Evolutionary conservation across 805 yeast species (phyloP).

Genomic region (Saccharomycopsis fibuligera): DNA sequence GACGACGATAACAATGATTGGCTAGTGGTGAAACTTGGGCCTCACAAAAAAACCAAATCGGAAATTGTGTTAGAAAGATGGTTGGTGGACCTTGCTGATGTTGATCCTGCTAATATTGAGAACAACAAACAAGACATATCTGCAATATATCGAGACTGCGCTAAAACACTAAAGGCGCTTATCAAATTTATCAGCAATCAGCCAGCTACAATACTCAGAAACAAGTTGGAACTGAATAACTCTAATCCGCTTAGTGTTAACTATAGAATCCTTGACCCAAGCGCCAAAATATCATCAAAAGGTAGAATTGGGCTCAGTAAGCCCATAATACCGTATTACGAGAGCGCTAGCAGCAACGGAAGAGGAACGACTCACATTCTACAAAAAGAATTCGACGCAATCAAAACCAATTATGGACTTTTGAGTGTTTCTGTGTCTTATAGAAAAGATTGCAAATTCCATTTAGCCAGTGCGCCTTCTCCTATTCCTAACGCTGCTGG

Average conservation of each 20-base stretch:
- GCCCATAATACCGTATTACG: constrained; percentile 5
- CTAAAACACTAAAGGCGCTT: not conserved
- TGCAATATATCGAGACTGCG: not conserved
- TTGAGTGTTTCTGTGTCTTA: constrained; percentile 4
- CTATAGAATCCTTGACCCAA: constrained; percentile 14
- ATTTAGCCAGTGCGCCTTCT: not conserved
- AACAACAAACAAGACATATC: not conserved
- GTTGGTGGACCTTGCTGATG: constrained; percentile 10
- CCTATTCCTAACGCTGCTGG: not conserved
- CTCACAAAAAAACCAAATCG: constrained; percentile 5
- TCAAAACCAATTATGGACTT: constrained; percentile 1
- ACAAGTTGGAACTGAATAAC: not conserved
- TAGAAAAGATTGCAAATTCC: constrained; percentile 13
- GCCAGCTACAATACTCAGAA: constrained; percentile 9
- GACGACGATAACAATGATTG: constrained; percentile 40
- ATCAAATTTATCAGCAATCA: not conserved
- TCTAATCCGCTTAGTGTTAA: constrained; percentile 1
- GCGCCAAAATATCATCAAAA: constrained; percentile 11
- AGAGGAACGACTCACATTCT: not conserved
- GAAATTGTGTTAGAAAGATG: constrained; percentile 18
- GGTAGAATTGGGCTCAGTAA: constrained; percentile 17
- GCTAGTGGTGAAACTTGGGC: not conserved
- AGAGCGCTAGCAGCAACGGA: not conserved
- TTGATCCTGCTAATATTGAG: not conserved
- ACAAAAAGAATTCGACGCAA: not conserved